phyloP scores from a whole-genome alignment of 345 rosid species.

The Ricinus communis region DNA sequence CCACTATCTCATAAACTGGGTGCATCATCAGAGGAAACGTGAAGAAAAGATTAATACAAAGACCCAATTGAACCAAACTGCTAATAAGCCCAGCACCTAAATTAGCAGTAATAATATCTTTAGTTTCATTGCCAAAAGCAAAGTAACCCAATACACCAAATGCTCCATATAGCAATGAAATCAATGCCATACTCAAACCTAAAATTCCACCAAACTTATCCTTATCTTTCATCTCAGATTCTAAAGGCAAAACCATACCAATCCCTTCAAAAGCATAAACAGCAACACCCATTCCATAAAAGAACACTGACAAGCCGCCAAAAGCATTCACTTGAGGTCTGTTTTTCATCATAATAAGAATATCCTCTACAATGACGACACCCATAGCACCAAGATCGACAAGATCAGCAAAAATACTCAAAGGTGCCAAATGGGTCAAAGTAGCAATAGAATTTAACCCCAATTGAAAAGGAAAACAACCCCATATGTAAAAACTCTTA shows the following conservation, averaged over 20 bases:
- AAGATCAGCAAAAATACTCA: slow-evolving; percentile 89
- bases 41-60: slow-evolving; percentile 79
- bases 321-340: slow-evolving; percentile 56
- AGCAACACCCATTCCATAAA: slow-evolving; percentile 81
- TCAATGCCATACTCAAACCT: slow-evolving; percentile 53
- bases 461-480: slow-evolving; percentile 77
- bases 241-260: slow-evolving; percentile 76
- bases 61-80: slow-evolving; percentile 67
- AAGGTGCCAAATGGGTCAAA: slow-evolving; percentile 81
- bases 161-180: slow-evolving; percentile 57
- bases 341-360: slow-evolving; percentile 35
- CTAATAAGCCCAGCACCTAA: slow-evolving; percentile 61
- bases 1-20: slow-evolving; percentile 82
- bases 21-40: slow-evolving; percentile 94
- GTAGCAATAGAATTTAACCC: slow-evolving; percentile 70
- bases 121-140: slow-evolving; percentile 70
- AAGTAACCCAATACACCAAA: slow-evolving; percentile 75
- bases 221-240: slow-evolving; percentile 63
- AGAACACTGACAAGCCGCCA: slow-evolving; percentile 58
- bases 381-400: slow-evolving; percentile 80
- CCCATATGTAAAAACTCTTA: slow-evolving; percentile 65
- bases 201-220: slow-evolving; percentile 55
- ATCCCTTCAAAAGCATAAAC: slow-evolving; percentile 77
- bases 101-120: slow-evolving; percentile 78
- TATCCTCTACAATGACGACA: slow-evolving; percentile 62